Evolutionary conservation across 202 grass and related monocot genomes (phyloP), one percentile per base, ranked within the genome.

Genomic region (Hordeum pubiflorum): DNA sequence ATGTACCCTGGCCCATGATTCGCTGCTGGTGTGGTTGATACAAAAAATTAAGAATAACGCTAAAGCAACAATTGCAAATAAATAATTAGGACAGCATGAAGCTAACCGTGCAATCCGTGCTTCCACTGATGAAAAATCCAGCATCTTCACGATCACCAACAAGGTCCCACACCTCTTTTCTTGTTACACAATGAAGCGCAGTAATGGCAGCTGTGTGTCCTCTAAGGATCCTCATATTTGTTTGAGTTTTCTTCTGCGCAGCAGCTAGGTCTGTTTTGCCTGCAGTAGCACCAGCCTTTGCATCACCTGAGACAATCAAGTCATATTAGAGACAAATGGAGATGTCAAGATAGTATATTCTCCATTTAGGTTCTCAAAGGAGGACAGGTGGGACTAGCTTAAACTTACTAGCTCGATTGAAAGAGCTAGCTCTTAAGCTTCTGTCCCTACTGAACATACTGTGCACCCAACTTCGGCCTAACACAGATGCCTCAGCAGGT

Each of bases 71-170:
- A 79, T 63, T 38, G 34, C n/a, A 48, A 68, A 76, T 57, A 73
- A 80, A 80, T 74, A 29, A 70, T 20, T 17, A 77, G 31, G 24
- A 75, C 21, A 73, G 31, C 2, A 79, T 69, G n/a, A 75, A 79
- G 56, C 92, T 86, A 84, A 99, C 96, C 90, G 83, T 86, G 89
- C 92, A 99, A 90, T 99, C 96, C 74, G 88, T 99, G 89, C 96
- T 99, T 88, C 96, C 96, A 81, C 96, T 99, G 69, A 99, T 95
- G 90, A 99, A 99, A 95, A 99, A 91, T 34, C 96, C 96, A 85
- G 96, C 96, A 93, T 99, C 96, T 84, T 99, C 96, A 76, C 96
- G 96, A 86, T 99, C 96, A 76, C 96, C 96, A 93, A 99, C 89
- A 88, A 99, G 96, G 83, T 99, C 96, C 92, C 96, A 99, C 46